Conservation (phyloP, 306 rosid genomes). For the Vicia faba region DNA sequence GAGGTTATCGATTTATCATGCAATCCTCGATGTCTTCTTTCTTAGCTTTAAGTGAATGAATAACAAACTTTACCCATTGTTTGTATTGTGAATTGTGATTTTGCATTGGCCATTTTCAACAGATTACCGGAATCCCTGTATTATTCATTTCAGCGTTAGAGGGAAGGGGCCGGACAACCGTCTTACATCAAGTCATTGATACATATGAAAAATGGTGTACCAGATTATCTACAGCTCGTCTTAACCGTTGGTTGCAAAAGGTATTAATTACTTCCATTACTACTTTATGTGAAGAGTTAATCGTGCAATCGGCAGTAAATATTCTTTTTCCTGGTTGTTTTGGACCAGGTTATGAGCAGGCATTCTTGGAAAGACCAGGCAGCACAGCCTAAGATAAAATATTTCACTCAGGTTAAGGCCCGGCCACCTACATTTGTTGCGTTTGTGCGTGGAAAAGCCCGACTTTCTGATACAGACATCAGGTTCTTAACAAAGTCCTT, state of each 20-base stretch:
- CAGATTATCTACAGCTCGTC: conserved; percentile 80
- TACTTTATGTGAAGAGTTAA: conserved; percentile 8
- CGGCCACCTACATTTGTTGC: conserved; percentile 94
- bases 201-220: conserved; percentile 90
- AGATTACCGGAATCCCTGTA: conserved; percentile 92
- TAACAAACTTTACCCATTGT: conserved; percentile 6
- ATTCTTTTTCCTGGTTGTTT: conserved; percentile 14
- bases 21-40: conserved; percentile 10
- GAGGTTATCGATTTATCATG: conserved; percentile 18
- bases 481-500: conserved; percentile 82
- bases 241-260: conserved; percentile 96
- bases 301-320: conserved; percentile 24
- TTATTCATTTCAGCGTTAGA: conserved; percentile 85
- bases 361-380: conserved; percentile 99
- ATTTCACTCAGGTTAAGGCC: conserved; percentile 96
- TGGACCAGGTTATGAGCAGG: conserved; percentile 86
- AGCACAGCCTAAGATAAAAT: conserved; percentile 83
- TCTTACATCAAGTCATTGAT: conserved; percentile 69
- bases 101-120: conserved; percentile 42
- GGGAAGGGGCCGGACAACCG: conserved; percentile 74
- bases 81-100: conserved; percentile 23
- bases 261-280: conserved; percentile 43
- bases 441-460: conserved; percentile 76
- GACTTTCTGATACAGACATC: conserved; percentile 67
- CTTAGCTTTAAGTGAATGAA: conserved; percentile 25